Evolutionary conservation across 441 rosid genomes (phyloP), one percentile per base, ranked within the genome.

Genomic region (Aquilaria agallochum): DNA sequence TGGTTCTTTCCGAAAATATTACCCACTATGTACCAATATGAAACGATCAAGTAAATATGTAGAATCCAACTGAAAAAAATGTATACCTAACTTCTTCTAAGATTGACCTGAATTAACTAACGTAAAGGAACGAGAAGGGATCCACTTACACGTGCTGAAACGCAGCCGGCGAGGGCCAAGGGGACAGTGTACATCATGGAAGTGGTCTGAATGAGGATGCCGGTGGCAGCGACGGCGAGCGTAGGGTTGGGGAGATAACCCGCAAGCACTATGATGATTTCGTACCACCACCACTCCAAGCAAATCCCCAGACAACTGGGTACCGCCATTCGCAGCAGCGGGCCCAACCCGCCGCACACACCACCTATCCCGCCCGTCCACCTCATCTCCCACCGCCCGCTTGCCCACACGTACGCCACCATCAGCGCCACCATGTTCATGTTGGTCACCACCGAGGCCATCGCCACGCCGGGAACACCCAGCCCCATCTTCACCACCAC

Each of bases 241-340:
- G 85, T 91, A 4, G 99, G 98, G 55, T 89, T 77, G n/a, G 84
- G 81, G 74, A 94, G 71, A 77, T 94, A 91, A 20, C 99, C 99
- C 4, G 96, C 92, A 81, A 94, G 63, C 42, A 94, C 78, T 2
- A 72, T 94, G 79, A 94, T 90, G 8, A 94, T 89, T 90, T 94
- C 97, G 50, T 94, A 94, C 99, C 99, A 91, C 99, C 97, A 94
- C 99, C 99, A 94, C 84, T 94, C 99, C 66, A 91, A 75, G 78
- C 99, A 94, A 56, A 91, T 94, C 72, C 96, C 96, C 56, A 89
- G 70, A 68, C 99, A 94, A 54, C 99, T 94, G 8, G 99, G 99
- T 59, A 94, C 83, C 27, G 99, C 97, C 82, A 94, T 73, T 69
- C 64, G 80, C 94, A 89, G 66, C 40, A 94, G 69, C 47, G 91